Evolutionary conservation across 2,329 filamentous ascomycete genomes (phyloP).

Genomic region (Penicillium sp.): DNA sequence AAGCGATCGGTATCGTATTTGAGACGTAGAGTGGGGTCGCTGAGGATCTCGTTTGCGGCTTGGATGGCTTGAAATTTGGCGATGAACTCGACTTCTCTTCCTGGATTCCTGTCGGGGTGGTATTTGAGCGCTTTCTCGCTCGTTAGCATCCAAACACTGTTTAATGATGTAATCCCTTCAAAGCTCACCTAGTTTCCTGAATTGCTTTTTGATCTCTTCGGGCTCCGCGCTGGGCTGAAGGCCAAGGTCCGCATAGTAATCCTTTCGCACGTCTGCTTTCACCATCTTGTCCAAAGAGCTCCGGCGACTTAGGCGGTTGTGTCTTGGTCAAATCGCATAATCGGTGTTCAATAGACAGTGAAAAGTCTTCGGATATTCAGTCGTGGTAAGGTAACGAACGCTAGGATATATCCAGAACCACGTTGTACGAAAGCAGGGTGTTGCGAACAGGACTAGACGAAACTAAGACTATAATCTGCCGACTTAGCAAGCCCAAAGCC

Average conservation of each 20-base stretch:
- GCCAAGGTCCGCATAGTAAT: conserved; percentile 84
- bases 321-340: conserved; percentile 15
- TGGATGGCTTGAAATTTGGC: conserved; percentile 83
- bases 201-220: conserved; percentile 80
- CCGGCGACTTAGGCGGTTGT: conserved; percentile 11
- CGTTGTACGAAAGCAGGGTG: conserved; percentile 2
- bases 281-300: conserved; percentile 53
- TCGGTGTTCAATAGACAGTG: conserved; percentile 9
- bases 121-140: conserved; percentile 66
- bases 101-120: conserved; percentile 85
- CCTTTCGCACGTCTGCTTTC: conserved; percentile 63
- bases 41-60: conserved; percentile 74
- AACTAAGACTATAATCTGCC: not conserved
- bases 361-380: conserved; percentile 18
- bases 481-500: not conserved
- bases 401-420: not conserved
- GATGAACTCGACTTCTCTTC: conserved; percentile 73
- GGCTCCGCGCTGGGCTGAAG: conserved; percentile 63
- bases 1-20: conserved; percentile 62
- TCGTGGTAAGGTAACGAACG: conserved; percentile 3
- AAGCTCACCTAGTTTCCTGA: conserved; percentile 69
- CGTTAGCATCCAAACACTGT: not conserved
- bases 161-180: not conserved
- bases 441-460: not conserved
- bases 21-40: conserved; percentile 54